Evolutionary conservation across 192 early-diverging fungal species (phyloP).

Genomic region (Chytriomyces sp.): DNA sequence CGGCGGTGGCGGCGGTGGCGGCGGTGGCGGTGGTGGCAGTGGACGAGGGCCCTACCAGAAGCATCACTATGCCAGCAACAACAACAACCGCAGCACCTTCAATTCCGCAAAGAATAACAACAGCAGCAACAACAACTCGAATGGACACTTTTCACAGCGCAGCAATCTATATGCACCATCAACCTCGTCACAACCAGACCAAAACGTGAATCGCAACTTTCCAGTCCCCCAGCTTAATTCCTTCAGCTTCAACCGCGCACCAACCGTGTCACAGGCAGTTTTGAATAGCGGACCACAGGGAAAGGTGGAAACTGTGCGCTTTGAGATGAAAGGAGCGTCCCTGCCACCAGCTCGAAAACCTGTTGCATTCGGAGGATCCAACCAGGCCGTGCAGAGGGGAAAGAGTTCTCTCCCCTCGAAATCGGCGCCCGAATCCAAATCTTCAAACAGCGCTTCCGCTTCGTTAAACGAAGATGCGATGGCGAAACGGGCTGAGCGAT

Average conservation of each 20-base stretch:
- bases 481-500: conserved; percentile 6
- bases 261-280: too few relatives aligned
- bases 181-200: too few relatives aligned
- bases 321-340: too few relatives aligned
- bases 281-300: too few relatives aligned
- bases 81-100: not conserved
- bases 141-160: not conserved
- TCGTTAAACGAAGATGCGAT: not conserved
- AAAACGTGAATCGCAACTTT: too few relatives aligned
- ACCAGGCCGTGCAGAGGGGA: not conserved
- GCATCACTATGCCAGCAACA: not conserved
- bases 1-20: too few relatives aligned
- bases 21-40: too few relatives aligned
- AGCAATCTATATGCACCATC: not conserved
- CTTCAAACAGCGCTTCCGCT: not conserved
- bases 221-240: not conserved
- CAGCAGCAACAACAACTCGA: conserved; percentile 5
- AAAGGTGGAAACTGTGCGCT: too few relatives aligned
- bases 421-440: not conserved
- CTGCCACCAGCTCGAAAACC: not conserved
- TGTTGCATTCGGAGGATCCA: not conserved
- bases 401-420: not conserved
- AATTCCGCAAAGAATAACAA: not conserved
- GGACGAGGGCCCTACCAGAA: not conserved
- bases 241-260: not conserved